Base-by-base conservation (phyloP, 2,329 filamentous ascomycete genomes). In the Xylariales sp. region DNA sequence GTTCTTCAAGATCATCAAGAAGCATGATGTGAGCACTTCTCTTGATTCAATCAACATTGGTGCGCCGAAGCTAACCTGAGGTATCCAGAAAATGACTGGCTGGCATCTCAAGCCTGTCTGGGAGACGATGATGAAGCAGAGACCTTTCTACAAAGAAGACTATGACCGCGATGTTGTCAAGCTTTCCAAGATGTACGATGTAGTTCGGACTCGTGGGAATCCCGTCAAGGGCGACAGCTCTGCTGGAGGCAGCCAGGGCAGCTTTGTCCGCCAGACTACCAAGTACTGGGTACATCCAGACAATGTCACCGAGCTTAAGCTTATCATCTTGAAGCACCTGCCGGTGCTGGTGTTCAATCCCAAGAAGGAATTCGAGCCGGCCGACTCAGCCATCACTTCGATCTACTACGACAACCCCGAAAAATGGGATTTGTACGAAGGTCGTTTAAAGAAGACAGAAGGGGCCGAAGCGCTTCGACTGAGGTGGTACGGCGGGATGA, bases 1-100 rank as follows among this genome's bases (percentile, higher is more conserved):
- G 5, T 98, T 98, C 61, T 94, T 96, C 71, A 98, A 98, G 74
- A 98, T 98, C 47, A 95, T 98, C 65, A 98, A 98, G 75, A 98
- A 98, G 74, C 93, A 98, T 63, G 93, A 96, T 67, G 87, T 91
- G 64, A 52, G 85, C 69, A 34, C 17, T 23, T 23, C 14, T 8
- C 13, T 16, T n/a, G 13, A 11, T 15, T 11, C 38, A 5, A 28
- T 17, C 30, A 16, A 29, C 44, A n/a, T 25, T 25, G n/a, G n/a
- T n/a, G n/a, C n/a, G n/a, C n/a, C n/a, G n/a, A n/a, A n/a, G n/a
- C n/a, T n/a, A n/a, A n/a, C n/a, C n/a, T n/a, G n/a, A n/a, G n/a
- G n/a, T n/a, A n/a, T n/a, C 52, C 54, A 93, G 85, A 98, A 98
- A 88, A 75, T 86, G 72, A 98, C 93, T 1, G 76, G 81, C 43